Base-by-base conservation (phyloP, 768 basidiomycete species). In the Rhodotorula graminis region DNA sequence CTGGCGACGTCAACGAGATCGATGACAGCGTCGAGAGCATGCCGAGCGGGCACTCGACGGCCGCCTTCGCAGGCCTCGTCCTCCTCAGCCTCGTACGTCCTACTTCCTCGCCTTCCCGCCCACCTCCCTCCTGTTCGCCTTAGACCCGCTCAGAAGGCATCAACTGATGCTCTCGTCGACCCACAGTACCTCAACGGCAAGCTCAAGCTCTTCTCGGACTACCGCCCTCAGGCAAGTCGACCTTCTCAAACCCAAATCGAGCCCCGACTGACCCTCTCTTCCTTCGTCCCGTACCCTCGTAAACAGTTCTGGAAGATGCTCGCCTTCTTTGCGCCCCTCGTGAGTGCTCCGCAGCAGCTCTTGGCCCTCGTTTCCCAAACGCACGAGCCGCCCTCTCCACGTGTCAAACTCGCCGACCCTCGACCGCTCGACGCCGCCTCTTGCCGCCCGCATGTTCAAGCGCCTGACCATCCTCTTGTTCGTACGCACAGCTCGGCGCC, bases 301-400 rank as follows among this genome's bases (percentile, higher is more conserved):
- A 1, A 7, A 19, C 56, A 85, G 50, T 87, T 86, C 79, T 88
- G 86, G 87, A 87, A 87, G 79, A 85, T 86, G 84, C 80, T 87
- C 70, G 74, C 87, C 33, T 83, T 87, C 73, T 85, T 88, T 69
- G 84, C 85, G 10, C 87, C 86, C 42, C 72, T 88, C 10, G 70
- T 71, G 23, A 25, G 69, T 27, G 53, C 27, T 2, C n/a, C n/a
- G n/a, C n/a, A 25, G 50, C 23, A 9, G 23, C 37, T 37, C 9
- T 37, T 37, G 5, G 5, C 9, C 37, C 37, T 37, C 37, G 37
- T 37, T 9, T 37, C 37, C 37, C n/a, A 9, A 37, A 9, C 9
- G 37, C 37, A 37, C 37, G 37, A 37, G 37, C 37, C 37, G n/a
- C 37, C 37, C 9, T 37, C 37, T 37, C 37, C 4, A 37, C n/a